Conservation (phyloP, 208 protist genomes). For the Trypanosoma melophagium region DNA sequence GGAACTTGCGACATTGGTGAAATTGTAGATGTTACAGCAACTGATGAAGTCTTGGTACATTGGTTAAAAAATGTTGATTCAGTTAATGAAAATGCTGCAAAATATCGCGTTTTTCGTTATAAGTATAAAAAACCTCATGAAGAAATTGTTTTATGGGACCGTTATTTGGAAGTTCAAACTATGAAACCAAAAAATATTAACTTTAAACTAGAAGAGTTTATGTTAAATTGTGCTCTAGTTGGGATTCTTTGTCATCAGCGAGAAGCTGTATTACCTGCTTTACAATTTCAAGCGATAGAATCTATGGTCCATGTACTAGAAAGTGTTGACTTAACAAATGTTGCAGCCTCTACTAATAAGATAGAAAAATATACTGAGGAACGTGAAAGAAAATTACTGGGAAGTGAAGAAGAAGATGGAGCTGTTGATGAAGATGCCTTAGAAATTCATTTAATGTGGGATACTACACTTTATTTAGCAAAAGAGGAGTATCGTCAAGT, state of each 20-base stretch:
- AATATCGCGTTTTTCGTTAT: slow-evolving; percentile 60
- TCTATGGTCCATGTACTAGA: slow-evolving; percentile 66
- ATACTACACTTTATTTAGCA: slow-evolving; percentile 22
- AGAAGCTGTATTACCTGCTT: slow-evolving; percentile 57
- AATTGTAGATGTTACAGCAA: slow-evolving; percentile 57
- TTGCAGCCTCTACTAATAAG: slow-evolving; percentile 17
- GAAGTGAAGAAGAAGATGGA: slow-evolving; percentile 21
- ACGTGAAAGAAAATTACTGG: slow-evolving; percentile 22
- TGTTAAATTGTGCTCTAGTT: slow-evolving; percentile 55
- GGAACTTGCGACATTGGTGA: slow-evolving; percentile 70
- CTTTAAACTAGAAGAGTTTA: slow-evolving; percentile 68
- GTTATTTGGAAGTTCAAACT: slow-evolving; percentile 53
- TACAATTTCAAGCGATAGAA: slow-evolving; percentile 83
- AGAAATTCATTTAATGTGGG: slow-evolving; percentile 34
- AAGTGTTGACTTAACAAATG: slow-evolving; percentile 43
- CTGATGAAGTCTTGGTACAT: slow-evolving; percentile 59
- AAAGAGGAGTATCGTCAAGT: slow-evolving; percentile 38
- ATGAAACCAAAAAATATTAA: slow-evolving; percentile 34
- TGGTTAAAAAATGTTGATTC: slow-evolving; percentile 69
- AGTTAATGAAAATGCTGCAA: slow-evolving; percentile 12
- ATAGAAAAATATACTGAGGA: slow-evolving; percentile 21
- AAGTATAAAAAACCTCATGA: slow-evolving; percentile 52
- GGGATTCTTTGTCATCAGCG: slow-evolving; percentile 73
- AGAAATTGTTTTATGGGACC: slow-evolving; percentile 65
- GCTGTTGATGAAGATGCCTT: slow-evolving; percentile 35